Conservation (phyloP, 2,329 filamentous ascomycete species). For the Didymella exigua region DNA sequence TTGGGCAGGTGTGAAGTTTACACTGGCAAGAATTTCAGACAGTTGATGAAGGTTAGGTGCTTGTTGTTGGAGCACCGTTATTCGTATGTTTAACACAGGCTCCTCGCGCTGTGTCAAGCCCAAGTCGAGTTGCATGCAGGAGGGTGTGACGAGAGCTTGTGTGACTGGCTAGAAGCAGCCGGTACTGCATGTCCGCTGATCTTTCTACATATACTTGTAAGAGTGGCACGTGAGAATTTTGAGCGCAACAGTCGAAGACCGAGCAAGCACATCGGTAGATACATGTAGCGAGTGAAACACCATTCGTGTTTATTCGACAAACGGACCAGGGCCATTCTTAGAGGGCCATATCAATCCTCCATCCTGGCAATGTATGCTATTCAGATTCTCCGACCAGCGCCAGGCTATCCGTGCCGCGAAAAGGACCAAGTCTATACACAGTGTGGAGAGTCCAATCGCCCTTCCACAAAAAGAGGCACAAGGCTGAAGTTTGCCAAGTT, state of each 20-base stretch:
- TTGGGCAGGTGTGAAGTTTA: neutral
- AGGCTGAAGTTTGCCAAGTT: neutral
- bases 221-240: too few relatives aligned
- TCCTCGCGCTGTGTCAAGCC: constrained; percentile 14
- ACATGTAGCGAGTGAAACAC: neutral
- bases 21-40: too few relatives aligned
- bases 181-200: neutral
- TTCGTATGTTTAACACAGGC: constrained; percentile 11
- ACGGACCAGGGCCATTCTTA: constrained; percentile 11
- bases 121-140: constrained; percentile 16
- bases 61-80: constrained; percentile 8
- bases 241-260: too few relatives aligned
- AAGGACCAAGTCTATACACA: constrained; percentile 21
- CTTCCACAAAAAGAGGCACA: neutral
- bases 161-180: constrained; percentile 29
- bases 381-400: constrained; percentile 28
- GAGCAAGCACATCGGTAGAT: too few relatives aligned
- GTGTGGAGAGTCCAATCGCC: constrained; percentile 2
- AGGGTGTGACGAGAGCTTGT: constrained; percentile 31
- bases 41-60: neutral
- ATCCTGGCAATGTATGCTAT: constrained; percentile 24
- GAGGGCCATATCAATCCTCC: constrained; percentile 11
- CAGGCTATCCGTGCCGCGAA: constrained; percentile 21
- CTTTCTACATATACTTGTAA: neutral
- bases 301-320: constrained; percentile 28